phyloP scores from a whole-genome alignment of 192 early-diverging fungal genomes.

The Dissophora globulifera region DNA sequence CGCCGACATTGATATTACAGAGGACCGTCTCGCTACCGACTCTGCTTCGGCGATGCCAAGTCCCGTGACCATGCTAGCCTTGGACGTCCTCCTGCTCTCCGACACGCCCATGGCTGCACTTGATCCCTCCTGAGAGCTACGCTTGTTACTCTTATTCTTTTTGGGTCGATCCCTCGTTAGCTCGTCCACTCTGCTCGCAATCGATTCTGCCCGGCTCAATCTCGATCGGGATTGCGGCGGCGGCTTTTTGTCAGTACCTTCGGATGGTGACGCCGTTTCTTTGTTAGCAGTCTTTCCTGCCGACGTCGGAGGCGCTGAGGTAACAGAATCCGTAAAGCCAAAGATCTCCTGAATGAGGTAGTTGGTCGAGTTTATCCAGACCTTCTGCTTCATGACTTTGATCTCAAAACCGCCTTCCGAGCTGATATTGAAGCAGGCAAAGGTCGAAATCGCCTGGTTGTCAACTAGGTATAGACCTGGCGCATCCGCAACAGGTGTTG shows the following conservation, averaged over 20 bases:
- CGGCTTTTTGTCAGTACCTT: neutral
- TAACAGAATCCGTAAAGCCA: constrained; percentile 58
- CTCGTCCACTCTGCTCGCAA: constrained; percentile 37
- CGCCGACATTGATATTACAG: neutral
- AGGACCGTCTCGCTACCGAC: neutral
- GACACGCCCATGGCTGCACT: neutral
- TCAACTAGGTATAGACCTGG: constrained; percentile 43
- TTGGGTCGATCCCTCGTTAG: constrained; percentile 21
- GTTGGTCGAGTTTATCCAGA: constrained; percentile 51
- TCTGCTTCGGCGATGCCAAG: constrained; percentile 20
- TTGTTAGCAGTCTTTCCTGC: neutral
- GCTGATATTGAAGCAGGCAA: constrained; percentile 52
- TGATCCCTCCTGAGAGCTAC: neutral
- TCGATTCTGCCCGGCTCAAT: constrained; percentile 48
- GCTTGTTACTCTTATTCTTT: neutral
- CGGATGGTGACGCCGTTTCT: neutral
- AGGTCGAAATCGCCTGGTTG: constrained; percentile 48
- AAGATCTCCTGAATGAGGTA: constrained; percentile 68
- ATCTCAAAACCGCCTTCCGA: constrained; percentile 49
- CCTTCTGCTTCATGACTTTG: constrained; percentile 56
- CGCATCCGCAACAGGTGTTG: constrained; percentile 24
- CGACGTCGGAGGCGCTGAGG: constrained; percentile 11
- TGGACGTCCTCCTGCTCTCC: constrained; percentile 1
- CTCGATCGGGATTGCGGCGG: constrained; percentile 16
- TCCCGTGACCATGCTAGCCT: neutral